These are phyloP conservation scores for Harringtonia lauricola DNA, from an alignment of 2,329 filamentous ascomycete genomes.

Conservation along the genomic window DNA sequence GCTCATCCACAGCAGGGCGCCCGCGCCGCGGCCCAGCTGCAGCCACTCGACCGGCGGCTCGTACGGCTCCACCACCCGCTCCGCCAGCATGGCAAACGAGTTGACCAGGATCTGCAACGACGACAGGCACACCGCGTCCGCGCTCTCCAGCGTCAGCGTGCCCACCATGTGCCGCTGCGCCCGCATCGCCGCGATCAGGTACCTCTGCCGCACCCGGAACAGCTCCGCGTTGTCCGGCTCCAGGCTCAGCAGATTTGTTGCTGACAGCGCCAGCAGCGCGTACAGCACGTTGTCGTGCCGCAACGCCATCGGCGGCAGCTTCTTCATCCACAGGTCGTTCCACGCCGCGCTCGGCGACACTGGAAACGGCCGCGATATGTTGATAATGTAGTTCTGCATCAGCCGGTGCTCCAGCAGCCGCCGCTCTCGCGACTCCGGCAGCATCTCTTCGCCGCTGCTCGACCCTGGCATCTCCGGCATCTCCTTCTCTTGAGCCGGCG, in stretches of 20 bases:
- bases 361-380: slow-evolving; percentile 10
- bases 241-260: slow-evolving; percentile 13
- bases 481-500: not conserved
- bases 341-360: slow-evolving; percentile 11
- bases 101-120: slow-evolving; percentile 15
- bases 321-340: slow-evolving; percentile 12
- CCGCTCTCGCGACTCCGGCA: slow-evolving; percentile 15
- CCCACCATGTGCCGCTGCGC: slow-evolving; percentile 16
- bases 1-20: slow-evolving; percentile 16
- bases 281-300: slow-evolving; percentile 15
- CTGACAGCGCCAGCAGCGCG: slow-evolving; percentile 14
- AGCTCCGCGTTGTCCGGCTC: slow-evolving; percentile 12
- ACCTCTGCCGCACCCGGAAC: slow-evolving; percentile 15
- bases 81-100: slow-evolving; percentile 16
- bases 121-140: slow-evolving; percentile 16
- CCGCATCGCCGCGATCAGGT: slow-evolving; percentile 16
- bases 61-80: slow-evolving; percentile 15
- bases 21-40: slow-evolving; percentile 13
- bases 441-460: slow-evolving; percentile 3
- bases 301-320: slow-evolving; percentile 13
- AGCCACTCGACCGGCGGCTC: slow-evolving; percentile 15
- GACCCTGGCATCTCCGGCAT: not conserved
- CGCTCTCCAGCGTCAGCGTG: slow-evolving; percentile 12
- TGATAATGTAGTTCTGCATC: slow-evolving; percentile 16
- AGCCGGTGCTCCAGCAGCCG: slow-evolving; percentile 18